A percentile compares a stretch with the other conserved stretches of the same genome.
These are phyloP conservation scores for Pseudonectria buxi DNA, from an alignment of 2,329 filamentous ascomycete species.

Conservation along the genomic window DNA sequence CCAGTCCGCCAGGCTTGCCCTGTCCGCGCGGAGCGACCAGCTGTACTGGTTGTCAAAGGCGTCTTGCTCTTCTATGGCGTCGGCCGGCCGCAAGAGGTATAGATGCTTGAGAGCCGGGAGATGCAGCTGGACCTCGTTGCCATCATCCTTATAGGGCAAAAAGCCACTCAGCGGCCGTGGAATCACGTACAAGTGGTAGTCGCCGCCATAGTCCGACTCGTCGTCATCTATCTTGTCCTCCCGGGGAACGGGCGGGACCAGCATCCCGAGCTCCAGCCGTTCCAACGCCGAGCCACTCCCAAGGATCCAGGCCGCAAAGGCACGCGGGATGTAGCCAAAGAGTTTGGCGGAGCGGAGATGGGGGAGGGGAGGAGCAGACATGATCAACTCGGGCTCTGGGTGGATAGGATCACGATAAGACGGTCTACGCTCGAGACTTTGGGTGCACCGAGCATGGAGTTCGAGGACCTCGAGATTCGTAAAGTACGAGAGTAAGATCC, in stretches of 20 bases:
- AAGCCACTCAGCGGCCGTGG: slow-evolving; percentile 6
- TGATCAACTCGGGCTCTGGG: background rate
- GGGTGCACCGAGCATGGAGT: no score
- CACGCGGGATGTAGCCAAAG: slow-evolving; percentile 6
- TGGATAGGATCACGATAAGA: no score
- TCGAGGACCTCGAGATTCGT: slow-evolving; percentile 8
- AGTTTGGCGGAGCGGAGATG: slow-evolving; percentile 9
- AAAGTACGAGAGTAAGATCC: slow-evolving; percentile 10
- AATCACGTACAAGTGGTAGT: background rate
- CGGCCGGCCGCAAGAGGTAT: slow-evolving; percentile 4
- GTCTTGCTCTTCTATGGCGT: background rate
- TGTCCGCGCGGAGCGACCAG: slow-evolving; percentile 7
- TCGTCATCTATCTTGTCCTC: background rate
- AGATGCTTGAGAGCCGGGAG: slow-evolving; percentile 3
- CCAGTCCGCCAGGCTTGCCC: slow-evolving; percentile 1
- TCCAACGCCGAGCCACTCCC: slow-evolving; percentile 1
- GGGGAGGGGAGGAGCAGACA: background rate
- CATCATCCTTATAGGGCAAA: background rate
- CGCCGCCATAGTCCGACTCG: background rate
- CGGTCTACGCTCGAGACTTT: no score
- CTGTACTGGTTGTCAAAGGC: background rate
- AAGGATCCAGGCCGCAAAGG: slow-evolving; percentile 3
- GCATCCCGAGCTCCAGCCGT: slow-evolving; percentile 9
- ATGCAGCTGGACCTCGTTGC: no score
- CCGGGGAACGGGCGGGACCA: slow-evolving; percentile 4